Conservation (phyloP, 768 basidiomycete genomes). For the Mycena polygramma region DNA sequence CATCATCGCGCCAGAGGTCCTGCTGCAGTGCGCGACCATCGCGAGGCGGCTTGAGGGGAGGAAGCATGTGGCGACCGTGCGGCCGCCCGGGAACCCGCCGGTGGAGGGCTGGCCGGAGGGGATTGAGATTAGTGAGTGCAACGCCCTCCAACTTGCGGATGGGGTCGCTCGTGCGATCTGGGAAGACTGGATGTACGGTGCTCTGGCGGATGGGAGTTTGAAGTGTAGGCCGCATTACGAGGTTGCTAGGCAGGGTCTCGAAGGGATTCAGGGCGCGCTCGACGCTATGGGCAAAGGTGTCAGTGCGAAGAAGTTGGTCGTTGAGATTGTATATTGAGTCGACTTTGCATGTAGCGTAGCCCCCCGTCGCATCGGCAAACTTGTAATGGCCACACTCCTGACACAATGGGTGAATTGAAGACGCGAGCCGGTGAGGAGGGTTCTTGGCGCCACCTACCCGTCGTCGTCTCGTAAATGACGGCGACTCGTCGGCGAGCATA, state of each 20-base stretch:
- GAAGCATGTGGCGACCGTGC: slow-evolving; percentile 6
- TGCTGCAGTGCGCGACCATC: neutral
- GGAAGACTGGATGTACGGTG: slow-evolving; percentile 3
- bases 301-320: slow-evolving; percentile 23
- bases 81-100: neutral
- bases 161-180: slow-evolving; percentile 8
- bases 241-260: slow-evolving; percentile 4
- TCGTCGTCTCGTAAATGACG: too few relatives aligned
- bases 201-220: slow-evolving; percentile 24
- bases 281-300: slow-evolving; percentile 8
- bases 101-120: slow-evolving; percentile 16
- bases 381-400: too few relatives aligned
- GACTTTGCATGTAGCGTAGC: too few relatives aligned
- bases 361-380: too few relatives aligned
- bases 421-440: too few relatives aligned
- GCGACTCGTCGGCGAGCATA: too few relatives aligned
- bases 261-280: slow-evolving; percentile 10
- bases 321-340: slow-evolving; percentile 3
- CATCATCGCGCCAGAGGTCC: neutral
- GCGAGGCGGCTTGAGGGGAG: neutral
- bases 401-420: too few relatives aligned
- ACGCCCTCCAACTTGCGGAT: neutral
- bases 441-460: too few relatives aligned
- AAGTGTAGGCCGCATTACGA: slow-evolving; percentile 20
- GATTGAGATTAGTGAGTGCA: slow-evolving; percentile 1